Conservation (phyloP, 2,329 filamentous ascomycete species). For the Colletotrichum noveboracense region DNA sequence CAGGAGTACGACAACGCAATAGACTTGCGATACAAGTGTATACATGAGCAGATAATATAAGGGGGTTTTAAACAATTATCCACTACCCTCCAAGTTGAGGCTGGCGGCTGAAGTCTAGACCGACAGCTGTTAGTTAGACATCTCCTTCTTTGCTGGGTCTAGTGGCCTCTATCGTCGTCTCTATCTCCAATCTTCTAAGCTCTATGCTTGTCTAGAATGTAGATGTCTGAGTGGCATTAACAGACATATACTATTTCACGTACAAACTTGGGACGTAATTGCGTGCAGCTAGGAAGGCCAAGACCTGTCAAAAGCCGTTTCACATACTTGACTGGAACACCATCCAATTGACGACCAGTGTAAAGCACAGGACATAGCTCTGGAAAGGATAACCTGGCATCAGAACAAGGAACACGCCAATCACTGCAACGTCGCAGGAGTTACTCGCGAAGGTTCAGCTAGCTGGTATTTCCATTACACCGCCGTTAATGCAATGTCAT, state of each 20-base stretch:
- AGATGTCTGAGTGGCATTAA: neutral
- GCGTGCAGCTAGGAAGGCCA: neutral
- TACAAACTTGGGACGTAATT: neutral
- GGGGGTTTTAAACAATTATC: neutral
- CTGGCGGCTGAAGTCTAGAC: neutral
- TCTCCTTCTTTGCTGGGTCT: accelerated
- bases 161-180: neutral
- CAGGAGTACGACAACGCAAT: neutral
- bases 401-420: neutral
- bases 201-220: neutral
- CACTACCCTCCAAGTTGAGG: neutral
- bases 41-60: neutral
- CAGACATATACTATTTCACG: neutral
- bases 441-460: neutral
- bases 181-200: neutral
- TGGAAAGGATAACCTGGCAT: neutral
- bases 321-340: neutral
- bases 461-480: neutral
- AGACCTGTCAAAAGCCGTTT: neutral
- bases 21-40: neutral
- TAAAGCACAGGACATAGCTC: neutral
- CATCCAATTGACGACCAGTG: neutral
- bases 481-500: neutral
- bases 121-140: neutral
- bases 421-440: neutral